Percentiles rank a stretch among this genome's conserved stretches.
Conservation (phyloP, 2,329 filamentous ascomycete genomes). For the Colletotrichum shisoi region DNA sequence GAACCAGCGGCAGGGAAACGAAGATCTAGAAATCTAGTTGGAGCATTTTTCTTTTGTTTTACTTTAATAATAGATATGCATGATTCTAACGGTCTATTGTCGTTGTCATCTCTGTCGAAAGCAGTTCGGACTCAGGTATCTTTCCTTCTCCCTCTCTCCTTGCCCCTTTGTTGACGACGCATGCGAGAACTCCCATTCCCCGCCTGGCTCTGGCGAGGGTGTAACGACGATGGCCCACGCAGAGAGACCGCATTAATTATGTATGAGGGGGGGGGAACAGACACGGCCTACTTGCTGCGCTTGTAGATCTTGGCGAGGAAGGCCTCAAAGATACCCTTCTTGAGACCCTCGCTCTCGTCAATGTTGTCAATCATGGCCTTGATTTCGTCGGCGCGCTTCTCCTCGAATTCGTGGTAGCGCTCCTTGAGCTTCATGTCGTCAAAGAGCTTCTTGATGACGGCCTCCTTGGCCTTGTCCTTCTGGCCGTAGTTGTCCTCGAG, state of each 20-base stretch:
- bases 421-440: constrained; percentile 84
- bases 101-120: constrained; percentile 28
- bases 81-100: constrained; percentile 36
- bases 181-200: background rate
- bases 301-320: constrained; percentile 99
- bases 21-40: constrained; percentile 2
- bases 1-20: background rate
- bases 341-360: constrained; percentile 87
- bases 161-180: background rate
- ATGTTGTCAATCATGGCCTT: constrained; percentile 76
- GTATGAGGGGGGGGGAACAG: background rate
- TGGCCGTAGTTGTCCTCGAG: constrained; percentile 93
- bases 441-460: constrained; percentile 86
- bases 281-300: constrained; percentile 78
- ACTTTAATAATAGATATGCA: constrained; percentile 26
- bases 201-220: background rate
- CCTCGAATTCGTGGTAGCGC: constrained; percentile 88
- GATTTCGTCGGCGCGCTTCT: constrained; percentile 82
- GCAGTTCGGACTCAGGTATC: constrained; percentile 35
- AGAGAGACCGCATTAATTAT: constrained; percentile 9
- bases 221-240: background rate
- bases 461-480: constrained; percentile 85
- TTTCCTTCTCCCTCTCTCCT: constrained; percentile 19
- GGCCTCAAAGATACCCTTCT: constrained; percentile 86
- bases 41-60: constrained; percentile 29